Evolutionary conservation across 2,329 filamentous ascomycete species (phyloP).

Genomic region (Colletotrichum sp.): DNA sequence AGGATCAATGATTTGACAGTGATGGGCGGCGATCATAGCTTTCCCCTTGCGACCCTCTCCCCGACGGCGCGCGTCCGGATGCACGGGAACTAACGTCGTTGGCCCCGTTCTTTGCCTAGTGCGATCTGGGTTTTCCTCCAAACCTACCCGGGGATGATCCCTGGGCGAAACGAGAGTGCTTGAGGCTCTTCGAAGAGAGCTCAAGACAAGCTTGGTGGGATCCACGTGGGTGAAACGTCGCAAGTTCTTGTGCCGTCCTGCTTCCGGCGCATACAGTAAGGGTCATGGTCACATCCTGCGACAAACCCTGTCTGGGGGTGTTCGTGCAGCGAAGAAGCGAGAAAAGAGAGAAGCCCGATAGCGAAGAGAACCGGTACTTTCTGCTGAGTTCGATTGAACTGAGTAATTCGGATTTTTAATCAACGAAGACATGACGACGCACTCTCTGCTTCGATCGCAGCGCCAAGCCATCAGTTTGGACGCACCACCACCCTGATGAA

Average conservation of each 20-base stretch:
- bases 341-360: neutral
- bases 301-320: slow-evolving; percentile 11
- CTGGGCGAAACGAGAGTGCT: neutral
- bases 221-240: slow-evolving; percentile 18
- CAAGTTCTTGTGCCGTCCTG: slow-evolving; percentile 16
- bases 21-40: slow-evolving; percentile 14
- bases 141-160: neutral
- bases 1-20: neutral
- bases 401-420: neutral
- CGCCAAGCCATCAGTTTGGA: slow-evolving; percentile 19
- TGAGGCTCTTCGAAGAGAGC: neutral
- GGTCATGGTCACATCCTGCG: slow-evolving; percentile 6
- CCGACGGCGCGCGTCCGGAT: neutral
- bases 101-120: neutral
- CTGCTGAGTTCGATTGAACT: neutral
- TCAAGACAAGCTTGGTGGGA: neutral
- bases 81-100: neutral
- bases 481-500: neutral
- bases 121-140: neutral
- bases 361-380: neutral
- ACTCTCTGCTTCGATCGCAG: neutral
- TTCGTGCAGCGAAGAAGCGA: neutral
- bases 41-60: neutral
- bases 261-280: slow-evolving; percentile 8
- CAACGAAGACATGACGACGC: neutral